Conservation (phyloP, 139 green algal species). For the Zygnema cylindricum region DNA sequence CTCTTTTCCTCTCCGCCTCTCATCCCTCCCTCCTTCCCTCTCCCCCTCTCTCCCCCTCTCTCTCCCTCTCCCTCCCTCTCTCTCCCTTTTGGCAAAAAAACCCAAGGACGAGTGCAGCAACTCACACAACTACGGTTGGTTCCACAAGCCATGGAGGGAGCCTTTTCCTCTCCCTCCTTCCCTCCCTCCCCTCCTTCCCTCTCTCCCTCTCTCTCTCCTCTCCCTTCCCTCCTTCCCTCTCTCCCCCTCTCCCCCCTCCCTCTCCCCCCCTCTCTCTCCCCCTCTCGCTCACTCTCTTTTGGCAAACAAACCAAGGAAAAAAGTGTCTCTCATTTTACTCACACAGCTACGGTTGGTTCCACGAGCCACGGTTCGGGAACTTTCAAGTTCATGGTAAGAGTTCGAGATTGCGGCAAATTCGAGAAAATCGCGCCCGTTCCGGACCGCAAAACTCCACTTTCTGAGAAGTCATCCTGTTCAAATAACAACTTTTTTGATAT, state of each 20-base stretch:
- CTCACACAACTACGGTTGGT: too few relatives aligned
- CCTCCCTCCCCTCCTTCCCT: too few relatives aligned
- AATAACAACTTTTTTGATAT: neutral
- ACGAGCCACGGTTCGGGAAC: constrained; percentile 92
- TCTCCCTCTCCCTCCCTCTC: constrained; percentile 5
- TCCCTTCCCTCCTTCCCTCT: neutral
- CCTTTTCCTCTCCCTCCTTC: too few relatives aligned
- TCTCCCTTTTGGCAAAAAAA: neutral
- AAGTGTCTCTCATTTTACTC: constrained; percentile 3
- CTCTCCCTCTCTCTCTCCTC: too few relatives aligned
- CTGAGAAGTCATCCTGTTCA: constrained; percentile 9
- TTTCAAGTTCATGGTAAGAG: constrained; percentile 92
- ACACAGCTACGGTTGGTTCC: constrained; percentile 70
- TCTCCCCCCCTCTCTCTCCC: too few relatives aligned
- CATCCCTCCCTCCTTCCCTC: neutral
- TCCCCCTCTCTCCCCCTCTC: constrained; percentile 3
- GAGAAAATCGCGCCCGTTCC: constrained; percentile 21
- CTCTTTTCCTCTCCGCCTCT: neutral
- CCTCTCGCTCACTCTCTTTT: neutral
- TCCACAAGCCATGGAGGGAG: too few relatives aligned
- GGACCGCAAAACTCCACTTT: constrained; percentile 7
- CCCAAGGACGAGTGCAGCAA: too few relatives aligned
- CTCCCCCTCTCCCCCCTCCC: neutral
- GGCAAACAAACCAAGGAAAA: neutral
- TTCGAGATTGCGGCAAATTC: constrained; percentile 61